phyloP scores from a whole-genome alignment of 805 yeast genomes.

The Yamadazyma scolyti region DNA sequence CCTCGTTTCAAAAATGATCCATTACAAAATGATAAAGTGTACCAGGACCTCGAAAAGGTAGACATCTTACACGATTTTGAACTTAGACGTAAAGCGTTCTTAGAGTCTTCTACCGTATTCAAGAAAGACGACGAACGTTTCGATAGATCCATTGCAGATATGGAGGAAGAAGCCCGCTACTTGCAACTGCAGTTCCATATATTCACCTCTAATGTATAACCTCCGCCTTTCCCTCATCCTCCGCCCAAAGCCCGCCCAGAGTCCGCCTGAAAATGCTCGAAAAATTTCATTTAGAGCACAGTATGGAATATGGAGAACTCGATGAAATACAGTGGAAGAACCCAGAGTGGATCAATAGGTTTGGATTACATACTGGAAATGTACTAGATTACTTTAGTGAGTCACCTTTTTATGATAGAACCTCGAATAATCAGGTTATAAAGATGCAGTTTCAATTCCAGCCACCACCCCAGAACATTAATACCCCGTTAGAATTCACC shows the following conservation, averaged over 20 bases:
- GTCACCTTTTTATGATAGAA: constrained; percentile 92
- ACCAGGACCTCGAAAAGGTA: constrained; percentile 55
- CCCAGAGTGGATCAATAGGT: constrained; percentile 94
- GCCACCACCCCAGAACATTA: constrained; percentile 34
- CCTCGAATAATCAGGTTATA: constrained; percentile 90
- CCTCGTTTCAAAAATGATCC: constrained; percentile 69
- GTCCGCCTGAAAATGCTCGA: no score
- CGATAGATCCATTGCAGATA: constrained; percentile 57
- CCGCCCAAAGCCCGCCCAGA: no score
- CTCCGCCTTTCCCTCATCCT: no score
- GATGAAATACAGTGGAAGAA: constrained; percentile 97
- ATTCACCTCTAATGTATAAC: no score
- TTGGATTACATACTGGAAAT: constrained; percentile 82
- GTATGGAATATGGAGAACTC: constrained; percentile 7
- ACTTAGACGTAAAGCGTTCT: constrained; percentile 21
- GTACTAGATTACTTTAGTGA: constrained; percentile 91
- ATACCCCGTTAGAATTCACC: constrained; percentile 23
- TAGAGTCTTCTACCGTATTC: constrained; percentile 27
- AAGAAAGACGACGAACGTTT: constrained; percentile 47
- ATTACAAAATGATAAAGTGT: constrained; percentile 63
- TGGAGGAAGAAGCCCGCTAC: constrained; percentile 68
- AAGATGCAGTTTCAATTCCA: constrained; percentile 94
- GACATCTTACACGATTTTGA: constrained; percentile 41
- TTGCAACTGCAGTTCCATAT: constrained; percentile 39
- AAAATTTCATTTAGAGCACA: no score